Conservation (phyloP, 2,329 filamentous ascomycete species). For the Apiospora hydei region DNA sequence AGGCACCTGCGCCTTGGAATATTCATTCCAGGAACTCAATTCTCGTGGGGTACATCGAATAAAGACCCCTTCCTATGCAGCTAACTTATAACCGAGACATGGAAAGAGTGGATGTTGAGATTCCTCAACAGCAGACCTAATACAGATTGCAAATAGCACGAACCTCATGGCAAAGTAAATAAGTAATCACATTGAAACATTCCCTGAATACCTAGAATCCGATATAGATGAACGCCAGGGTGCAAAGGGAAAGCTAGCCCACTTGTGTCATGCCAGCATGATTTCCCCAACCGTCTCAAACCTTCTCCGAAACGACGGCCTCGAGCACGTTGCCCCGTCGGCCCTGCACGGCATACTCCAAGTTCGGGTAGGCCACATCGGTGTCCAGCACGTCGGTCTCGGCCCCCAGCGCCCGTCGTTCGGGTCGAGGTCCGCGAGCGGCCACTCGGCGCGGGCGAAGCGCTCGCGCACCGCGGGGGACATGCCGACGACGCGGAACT, state of each 20-base stretch:
- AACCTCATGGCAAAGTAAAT: no score
- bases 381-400: not conserved
- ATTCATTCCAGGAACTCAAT: not conserved
- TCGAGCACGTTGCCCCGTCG: slow-evolving; percentile 38
- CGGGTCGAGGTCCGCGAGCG: slow-evolving; percentile 36
- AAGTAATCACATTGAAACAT: not conserved
- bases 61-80: not conserved
- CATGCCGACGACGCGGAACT: slow-evolving; percentile 40
- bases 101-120: no score
- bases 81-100: not conserved
- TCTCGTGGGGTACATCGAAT: not conserved
- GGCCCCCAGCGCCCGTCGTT: slow-evolving; percentile 29
- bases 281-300: not conserved
- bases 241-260: not conserved
- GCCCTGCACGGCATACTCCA: slow-evolving; percentile 41
- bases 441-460: slow-evolving; percentile 39
- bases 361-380: slow-evolving; percentile 39
- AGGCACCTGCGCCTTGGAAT: not conserved
- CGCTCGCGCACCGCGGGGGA: slow-evolving; percentile 32
- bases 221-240: not conserved
- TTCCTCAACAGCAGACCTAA: not conserved
- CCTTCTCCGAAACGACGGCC: slow-evolving; percentile 39
- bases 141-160: not conserved
- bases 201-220: not conserved
- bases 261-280: not conserved